A percentile compares a stretch with the other conserved stretches of the same genome.
Evolutionary conservation across 192 early-diverging fungal species (phyloP).

Genomic region (Coemansia sp.): DNA sequence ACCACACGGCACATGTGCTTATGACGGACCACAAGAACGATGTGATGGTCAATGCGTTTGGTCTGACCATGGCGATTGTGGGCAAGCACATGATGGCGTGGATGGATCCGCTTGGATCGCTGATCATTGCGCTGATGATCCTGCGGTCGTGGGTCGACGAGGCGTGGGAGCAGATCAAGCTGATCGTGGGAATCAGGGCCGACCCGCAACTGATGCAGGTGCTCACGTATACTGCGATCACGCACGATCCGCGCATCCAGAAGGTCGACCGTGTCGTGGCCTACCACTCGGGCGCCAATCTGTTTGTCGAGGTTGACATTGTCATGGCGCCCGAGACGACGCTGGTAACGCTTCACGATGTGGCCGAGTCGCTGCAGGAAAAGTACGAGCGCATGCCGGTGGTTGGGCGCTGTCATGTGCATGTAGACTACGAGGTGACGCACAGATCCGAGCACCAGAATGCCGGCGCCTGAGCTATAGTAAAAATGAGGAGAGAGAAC

Average conservation of each 20-base stretch:
- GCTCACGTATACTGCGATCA: slow-evolving; percentile 83
- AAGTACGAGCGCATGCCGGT: slow-evolving; percentile 82
- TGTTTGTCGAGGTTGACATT: slow-evolving; percentile 96
- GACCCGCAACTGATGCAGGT: slow-evolving; percentile 77
- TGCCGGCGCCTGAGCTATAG: slow-evolving; percentile 23
- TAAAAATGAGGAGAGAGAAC: not conserved
- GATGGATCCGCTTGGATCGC: slow-evolving; percentile 74
- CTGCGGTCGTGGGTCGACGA: slow-evolving; percentile 67
- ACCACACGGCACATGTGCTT: slow-evolving; percentile 61
- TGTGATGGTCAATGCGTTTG: slow-evolving; percentile 70
- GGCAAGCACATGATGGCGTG: slow-evolving; percentile 62
- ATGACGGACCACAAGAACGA: slow-evolving; percentile 78
- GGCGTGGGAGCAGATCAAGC: slow-evolving; percentile 71
- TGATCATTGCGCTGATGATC: slow-evolving; percentile 69
- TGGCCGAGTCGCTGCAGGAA: slow-evolving; percentile 86
- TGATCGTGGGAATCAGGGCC: slow-evolving; percentile 81
- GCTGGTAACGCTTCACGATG: slow-evolving; percentile 83
- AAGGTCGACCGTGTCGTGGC: slow-evolving; percentile 81
- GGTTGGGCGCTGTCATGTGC: slow-evolving; percentile 93
- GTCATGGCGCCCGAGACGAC: slow-evolving; percentile 84
- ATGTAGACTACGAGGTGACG: slow-evolving; percentile 88
- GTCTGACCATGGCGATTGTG: slow-evolving; percentile 65
- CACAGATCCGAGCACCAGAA: slow-evolving; percentile 78
- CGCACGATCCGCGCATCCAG: slow-evolving; percentile 65
- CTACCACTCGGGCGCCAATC: slow-evolving; percentile 84